These are phyloP conservation scores for Globisporangium orthogonon DNA, from an alignment of 352 stramenopile species.

Conservation along the genomic window DNA sequence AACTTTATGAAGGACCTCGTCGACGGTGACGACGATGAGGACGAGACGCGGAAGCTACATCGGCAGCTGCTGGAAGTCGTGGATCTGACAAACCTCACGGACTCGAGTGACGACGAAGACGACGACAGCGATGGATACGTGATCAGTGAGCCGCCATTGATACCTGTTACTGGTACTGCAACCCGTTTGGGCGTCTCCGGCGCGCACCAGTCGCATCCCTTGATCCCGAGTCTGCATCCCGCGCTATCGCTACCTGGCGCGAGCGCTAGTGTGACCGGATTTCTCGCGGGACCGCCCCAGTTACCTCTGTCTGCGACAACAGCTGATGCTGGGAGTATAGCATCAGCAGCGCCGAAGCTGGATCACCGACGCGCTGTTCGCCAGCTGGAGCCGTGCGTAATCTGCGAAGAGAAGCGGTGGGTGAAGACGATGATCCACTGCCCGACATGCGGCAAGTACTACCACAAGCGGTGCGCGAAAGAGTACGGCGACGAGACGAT, in stretches of 20 bases:
- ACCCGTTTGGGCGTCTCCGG: not conserved
- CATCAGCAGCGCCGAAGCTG: constrained; percentile 11
- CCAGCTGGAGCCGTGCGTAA: constrained; percentile 41
- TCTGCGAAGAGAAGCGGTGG: constrained; percentile 45
- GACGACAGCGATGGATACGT: constrained; percentile 22
- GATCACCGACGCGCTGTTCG: constrained; percentile 15
- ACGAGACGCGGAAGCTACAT: constrained; percentile 27
- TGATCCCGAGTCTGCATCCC: constrained; percentile 3
- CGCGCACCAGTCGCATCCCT: not conserved
- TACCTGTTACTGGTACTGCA: not conserved
- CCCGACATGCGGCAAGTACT: constrained; percentile 49
- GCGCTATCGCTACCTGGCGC: not conserved
- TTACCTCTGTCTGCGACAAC: not conserved
- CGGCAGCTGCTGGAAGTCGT: constrained; percentile 46
- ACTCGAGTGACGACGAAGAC: constrained; percentile 40
- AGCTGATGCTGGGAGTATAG: constrained; percentile 4
- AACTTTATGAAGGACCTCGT: constrained; percentile 40
- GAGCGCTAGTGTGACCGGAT: not conserved
- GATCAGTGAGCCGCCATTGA: constrained; percentile 1
- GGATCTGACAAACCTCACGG: constrained; percentile 53
- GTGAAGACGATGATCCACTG: constrained; percentile 36
- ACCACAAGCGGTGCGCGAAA: constrained; percentile 62
- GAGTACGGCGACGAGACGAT: constrained; percentile 63
- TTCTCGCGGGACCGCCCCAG: not conserved
- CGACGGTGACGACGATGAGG: constrained; percentile 28